Percentiles rank a stretch among this genome's conserved stretches.
phyloP scores from a whole-genome alignment of 139 green algal genomes.

The Chlorella sp. region DNA sequence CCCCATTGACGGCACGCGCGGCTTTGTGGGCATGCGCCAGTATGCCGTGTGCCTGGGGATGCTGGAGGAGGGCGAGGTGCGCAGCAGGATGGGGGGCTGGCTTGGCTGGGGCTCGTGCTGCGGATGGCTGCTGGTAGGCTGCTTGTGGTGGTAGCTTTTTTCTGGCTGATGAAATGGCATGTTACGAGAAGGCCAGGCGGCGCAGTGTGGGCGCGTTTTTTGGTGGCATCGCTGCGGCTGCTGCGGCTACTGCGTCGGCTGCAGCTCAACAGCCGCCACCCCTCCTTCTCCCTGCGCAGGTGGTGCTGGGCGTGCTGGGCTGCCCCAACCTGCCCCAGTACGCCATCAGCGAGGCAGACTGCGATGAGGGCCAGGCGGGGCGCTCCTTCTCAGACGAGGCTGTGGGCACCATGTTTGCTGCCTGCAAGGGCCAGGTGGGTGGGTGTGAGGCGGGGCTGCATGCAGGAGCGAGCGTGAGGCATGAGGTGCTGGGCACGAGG shows the following conservation, averaged over 20 bases:
- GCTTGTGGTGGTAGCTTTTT: no score
- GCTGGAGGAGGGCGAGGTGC: conserved; percentile 75
- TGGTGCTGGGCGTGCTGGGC: conserved; percentile 89
- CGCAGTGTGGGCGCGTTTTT: no score
- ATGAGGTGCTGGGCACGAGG: no score
- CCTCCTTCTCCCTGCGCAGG: conserved; percentile 36
- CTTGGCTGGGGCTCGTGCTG: not conserved
- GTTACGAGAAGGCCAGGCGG: no score
- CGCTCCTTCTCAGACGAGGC: conserved; percentile 41
- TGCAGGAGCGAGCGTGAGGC: not conserved
- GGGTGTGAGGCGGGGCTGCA: not conserved
- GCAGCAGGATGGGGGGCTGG: not conserved
- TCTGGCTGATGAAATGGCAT: no score
- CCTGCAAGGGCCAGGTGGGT: conserved; percentile 48
- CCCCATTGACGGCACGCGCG: conserved; percentile 93
- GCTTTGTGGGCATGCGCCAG: conserved; percentile 94
- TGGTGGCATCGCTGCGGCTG: not conserved
- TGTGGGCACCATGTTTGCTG: conserved; percentile 83
- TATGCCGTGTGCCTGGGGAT: conserved; percentile 95
- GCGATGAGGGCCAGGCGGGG: conserved; percentile 45
- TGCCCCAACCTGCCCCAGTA: conserved; percentile 94
- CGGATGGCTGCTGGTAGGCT: no score
- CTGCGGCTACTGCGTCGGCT: not conserved
- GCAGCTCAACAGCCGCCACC: no score
- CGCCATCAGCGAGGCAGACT: conserved; percentile 64